Percentiles rank a stretch among this genome's conserved stretches.
Conservation (phyloP, 1,284 basidiomycete species). For the Entoloma clypeatum region DNA sequence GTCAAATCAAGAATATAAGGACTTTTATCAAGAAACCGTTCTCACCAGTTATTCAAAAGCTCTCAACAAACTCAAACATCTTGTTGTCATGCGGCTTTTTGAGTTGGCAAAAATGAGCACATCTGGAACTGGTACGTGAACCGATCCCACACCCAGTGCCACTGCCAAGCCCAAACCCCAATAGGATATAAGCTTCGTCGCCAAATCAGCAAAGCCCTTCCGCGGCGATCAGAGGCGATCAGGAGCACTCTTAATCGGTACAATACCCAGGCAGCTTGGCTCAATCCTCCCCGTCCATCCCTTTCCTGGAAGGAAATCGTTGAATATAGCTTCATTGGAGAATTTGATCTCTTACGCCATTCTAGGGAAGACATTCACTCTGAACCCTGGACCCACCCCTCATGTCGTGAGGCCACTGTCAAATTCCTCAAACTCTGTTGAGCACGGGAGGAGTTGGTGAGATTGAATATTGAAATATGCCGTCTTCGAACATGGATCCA, state of each 20-base stretch:
- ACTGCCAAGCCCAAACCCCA: neutral
- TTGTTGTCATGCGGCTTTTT: constrained; percentile 16
- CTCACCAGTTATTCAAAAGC: constrained; percentile 6
- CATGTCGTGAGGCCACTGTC: constrained; percentile 21
- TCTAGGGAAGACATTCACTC: constrained; percentile 23
- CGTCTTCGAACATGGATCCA: constrained; percentile 27
- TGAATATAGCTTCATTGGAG: constrained; percentile 27
- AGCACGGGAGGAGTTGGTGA: constrained; percentile 30
- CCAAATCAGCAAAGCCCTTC: constrained; percentile 25
- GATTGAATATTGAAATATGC: constrained; percentile 31
- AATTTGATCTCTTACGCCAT: constrained; percentile 35
- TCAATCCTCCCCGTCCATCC: constrained; percentile 17
- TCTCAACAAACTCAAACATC: constrained; percentile 15
- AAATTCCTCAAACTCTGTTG: constrained; percentile 26
- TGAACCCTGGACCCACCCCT: constrained; percentile 27
- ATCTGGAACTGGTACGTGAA: constrained; percentile 14
- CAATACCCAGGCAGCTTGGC: constrained; percentile 22
- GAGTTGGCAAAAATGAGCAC: constrained; percentile 16
- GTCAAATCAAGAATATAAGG: constrained; percentile 1
- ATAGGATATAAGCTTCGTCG: constrained; percentile 27
- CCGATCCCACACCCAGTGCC: neutral
- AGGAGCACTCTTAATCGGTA: constrained; percentile 24
- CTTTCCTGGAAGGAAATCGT: constrained; percentile 30
- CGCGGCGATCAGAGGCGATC: constrained; percentile 23
- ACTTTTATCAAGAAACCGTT: constrained; percentile 6